Percentiles rank a stretch among this genome's conserved stretches.
Conservation (phyloP, 495 filamentous ascomycete genomes). For the Penicillium flavigenum region DNA sequence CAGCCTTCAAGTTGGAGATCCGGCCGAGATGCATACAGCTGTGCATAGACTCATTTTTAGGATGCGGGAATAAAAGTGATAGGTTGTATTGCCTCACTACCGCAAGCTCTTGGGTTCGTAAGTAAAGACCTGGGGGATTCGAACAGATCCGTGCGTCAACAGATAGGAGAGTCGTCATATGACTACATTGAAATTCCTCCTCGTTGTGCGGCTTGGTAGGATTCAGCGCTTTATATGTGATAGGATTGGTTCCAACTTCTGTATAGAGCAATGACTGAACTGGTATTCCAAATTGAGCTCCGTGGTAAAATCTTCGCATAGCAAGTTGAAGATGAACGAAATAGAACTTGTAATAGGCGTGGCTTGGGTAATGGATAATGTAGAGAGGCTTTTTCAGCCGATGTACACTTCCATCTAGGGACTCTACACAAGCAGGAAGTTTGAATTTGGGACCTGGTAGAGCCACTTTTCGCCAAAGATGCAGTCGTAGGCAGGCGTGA, state of each 20-base stretch:
- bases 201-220: not conserved
- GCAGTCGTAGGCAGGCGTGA: slow-evolving; percentile 1
- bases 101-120: slow-evolving; percentile 2
- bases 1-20: no score
- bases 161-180: not conserved
- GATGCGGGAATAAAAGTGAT: not conserved
- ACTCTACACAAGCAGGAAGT: not conserved
- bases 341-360: not conserved
- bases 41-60: not conserved
- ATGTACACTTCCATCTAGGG: not conserved
- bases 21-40: not conserved
- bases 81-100: not conserved
- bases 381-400: not conserved
- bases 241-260: not conserved
- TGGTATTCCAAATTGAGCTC: slow-evolving; percentile 4
- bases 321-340: slow-evolving; percentile 9
- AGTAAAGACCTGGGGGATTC: not conserved
- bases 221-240: not conserved
- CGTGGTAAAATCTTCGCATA: slow-evolving; percentile 8
- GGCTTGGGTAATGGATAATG: not conserved
- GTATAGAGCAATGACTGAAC: slow-evolving; percentile 4
- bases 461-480: not conserved
- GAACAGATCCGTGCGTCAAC: slow-evolving; percentile 3
- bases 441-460: not conserved
- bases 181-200: not conserved